A percentile compares a stretch with the other conserved stretches of the same genome.
Conservation (phyloP, 108 stramenopile species). For the Cyclotella atomus region DNA sequence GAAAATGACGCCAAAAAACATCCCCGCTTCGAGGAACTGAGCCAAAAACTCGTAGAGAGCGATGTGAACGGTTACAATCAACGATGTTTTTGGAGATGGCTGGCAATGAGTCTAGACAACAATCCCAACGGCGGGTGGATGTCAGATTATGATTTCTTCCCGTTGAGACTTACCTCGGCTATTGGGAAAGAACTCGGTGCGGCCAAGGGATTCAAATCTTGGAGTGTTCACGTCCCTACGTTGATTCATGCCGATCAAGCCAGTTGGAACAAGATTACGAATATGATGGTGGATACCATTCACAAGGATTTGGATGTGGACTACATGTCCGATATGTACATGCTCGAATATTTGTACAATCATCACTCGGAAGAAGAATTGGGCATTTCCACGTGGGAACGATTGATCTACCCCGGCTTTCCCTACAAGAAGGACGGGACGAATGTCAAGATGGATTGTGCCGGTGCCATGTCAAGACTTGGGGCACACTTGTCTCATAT, state of each 20-base stretch:
- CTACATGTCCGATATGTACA: constrained; percentile 15
- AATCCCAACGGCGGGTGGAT: constrained; percentile 25
- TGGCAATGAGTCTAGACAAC: constrained; percentile 5
- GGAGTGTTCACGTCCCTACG: constrained; percentile 15
- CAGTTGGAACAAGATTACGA: constrained; percentile 7
- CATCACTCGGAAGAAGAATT: constrained; percentile 16
- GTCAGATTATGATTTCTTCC: constrained; percentile 31
- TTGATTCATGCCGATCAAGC: constrained; percentile 8
- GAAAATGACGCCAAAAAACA: constrained; percentile 17
- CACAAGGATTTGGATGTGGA: constrained; percentile 7
- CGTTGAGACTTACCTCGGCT: constrained; percentile 12
- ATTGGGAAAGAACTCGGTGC: constrained; percentile 9
- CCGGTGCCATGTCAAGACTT: not conserved
- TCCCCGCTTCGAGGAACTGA: not conserved
- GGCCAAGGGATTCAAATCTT: constrained; percentile 8
- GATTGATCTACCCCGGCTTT: constrained; percentile 7
- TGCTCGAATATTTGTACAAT: constrained; percentile 7
- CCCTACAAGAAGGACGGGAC: not conserved
- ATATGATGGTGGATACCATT: constrained; percentile 21
- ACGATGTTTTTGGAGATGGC: constrained; percentile 26
- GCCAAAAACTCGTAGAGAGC: constrained; percentile 3
- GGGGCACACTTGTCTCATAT: constrained; percentile 18
- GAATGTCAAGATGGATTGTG: not conserved
- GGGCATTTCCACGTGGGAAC: constrained; percentile 11
- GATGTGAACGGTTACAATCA: constrained; percentile 11